Evolutionary conservation across 139 green algal genomes (phyloP), one percentile per base, ranked within the genome.

Genomic region (Desmodesmus armatus): DNA sequence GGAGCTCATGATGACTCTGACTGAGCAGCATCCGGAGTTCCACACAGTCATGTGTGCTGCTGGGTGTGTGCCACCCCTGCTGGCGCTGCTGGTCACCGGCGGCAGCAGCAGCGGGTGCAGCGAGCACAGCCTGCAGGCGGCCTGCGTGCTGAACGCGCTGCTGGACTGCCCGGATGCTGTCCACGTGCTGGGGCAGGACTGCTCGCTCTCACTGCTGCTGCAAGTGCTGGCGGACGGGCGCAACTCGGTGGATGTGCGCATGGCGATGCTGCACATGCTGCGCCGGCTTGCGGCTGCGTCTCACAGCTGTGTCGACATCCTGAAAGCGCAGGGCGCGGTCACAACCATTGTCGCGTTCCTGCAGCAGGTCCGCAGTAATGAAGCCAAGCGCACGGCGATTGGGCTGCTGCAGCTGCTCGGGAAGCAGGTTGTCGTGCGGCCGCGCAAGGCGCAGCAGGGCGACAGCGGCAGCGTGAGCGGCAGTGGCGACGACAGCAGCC

Each of bases 331-430:
- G 27, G 15, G 63, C 67, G 78, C 78, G 19, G 62, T 71, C 25
- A 39, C 78, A 3, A n/a, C 40, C 33, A 43, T 76, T 5, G 41
- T 51, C 2, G 41, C 43, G 2, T 63, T 84, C 11, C 41, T 84
- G 41, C 47, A 40, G 9, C 41, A 76, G 62, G 63, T 77, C n/a
- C 62, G 37, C 25, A 63, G 77, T 17, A 40, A 27, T 15, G 78
- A 84, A 11, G 62, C 77, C 40, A 31, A 63, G 17, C 66, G 49
- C 31, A 41, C 62, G 21, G 78, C 78, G 23, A 31, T 41, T n/a
- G 78, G 40, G 29, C 43, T 84, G 41, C 78, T 84, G 62, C 62
- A 84, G 62, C 43, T 76, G 62, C 41, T 84, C 15, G 78, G 78
- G 1, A 55, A 29, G 5, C 62, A 27, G 3, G 62, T 84, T n/a